These are phyloP conservation scores for Lindgomyces ingoldianus DNA, from an alignment of 495 filamentous ascomycete species.

Conservation along the genomic window DNA sequence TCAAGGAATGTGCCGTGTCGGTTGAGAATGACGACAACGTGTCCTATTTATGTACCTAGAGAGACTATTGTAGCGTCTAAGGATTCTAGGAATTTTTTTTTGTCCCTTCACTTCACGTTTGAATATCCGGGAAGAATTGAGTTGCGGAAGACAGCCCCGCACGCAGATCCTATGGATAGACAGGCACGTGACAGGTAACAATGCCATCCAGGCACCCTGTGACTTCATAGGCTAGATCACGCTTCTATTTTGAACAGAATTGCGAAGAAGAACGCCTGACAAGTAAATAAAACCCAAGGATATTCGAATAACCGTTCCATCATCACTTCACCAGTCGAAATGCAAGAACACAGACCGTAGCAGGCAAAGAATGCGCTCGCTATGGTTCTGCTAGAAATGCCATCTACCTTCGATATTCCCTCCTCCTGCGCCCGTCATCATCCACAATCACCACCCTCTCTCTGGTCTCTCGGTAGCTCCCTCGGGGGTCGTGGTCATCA, in stretches of 20 bases:
- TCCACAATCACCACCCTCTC: slow-evolving; percentile 37
- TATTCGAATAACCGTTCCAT: not conserved
- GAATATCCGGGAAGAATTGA: no score
- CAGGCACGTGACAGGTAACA: not conserved
- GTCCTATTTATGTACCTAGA: not conserved
- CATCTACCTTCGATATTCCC: slow-evolving; percentile 36
- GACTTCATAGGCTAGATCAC: slow-evolving; percentile 3
- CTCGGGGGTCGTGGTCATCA: slow-evolving; percentile 34
- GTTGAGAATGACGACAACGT: not conserved
- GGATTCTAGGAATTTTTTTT: no score
- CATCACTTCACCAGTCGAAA: no score
- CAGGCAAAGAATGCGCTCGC: not conserved
- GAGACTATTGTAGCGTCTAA: no score
- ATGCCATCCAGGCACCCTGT: slow-evolving; percentile 9
- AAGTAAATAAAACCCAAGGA: not conserved
- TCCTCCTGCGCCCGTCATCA: slow-evolving; percentile 36
- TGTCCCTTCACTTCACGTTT: no score
- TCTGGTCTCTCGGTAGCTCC: slow-evolving; percentile 28
- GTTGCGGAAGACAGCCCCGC: no score
- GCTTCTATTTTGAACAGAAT: slow-evolving; percentile 7
- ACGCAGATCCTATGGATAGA: not conserved
- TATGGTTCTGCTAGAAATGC: not conserved
- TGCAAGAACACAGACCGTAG: no score
- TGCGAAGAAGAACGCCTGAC: not conserved
- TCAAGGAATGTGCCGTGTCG: no score